Evolutionary conservation across 306 rosid genomes (phyloP).

Genomic region (Oxytropis ochrocephala): DNA sequence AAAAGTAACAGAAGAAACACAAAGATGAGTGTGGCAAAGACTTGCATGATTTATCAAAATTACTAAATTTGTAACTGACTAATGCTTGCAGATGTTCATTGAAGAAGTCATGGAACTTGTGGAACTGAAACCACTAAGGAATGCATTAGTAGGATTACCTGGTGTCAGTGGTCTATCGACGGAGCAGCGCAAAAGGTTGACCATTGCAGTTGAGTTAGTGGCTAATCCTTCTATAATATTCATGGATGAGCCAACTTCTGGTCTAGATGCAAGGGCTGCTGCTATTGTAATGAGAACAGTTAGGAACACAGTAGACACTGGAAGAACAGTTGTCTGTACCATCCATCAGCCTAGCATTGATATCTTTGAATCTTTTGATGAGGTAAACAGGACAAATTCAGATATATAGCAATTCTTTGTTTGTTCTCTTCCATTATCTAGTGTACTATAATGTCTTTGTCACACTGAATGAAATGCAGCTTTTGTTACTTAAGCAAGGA

Average conservation of each 20-base stretch:
- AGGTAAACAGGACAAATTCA: constrained; percentile 24
- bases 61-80: background rate
- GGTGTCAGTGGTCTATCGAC: constrained; percentile 54
- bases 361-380: constrained; percentile 61
- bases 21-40: background rate
- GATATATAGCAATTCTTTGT: background rate
- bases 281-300: constrained; percentile 63
- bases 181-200: constrained; percentile 59
- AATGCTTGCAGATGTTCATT: constrained; percentile 44
- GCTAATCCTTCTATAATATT: constrained; percentile 64
- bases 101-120: constrained; percentile 66
- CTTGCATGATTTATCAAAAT: background rate
- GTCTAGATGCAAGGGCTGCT: constrained; percentile 63
- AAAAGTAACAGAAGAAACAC: background rate
- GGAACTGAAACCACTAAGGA: constrained; percentile 43
- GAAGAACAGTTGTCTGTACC: constrained; percentile 70
- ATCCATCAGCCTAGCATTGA: constrained; percentile 71
- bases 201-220: constrained; percentile 60
- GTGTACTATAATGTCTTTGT: constrained; percentile 10
- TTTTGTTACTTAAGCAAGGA: constrained; percentile 46
- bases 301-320: constrained; percentile 61
- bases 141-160: constrained; percentile 55
- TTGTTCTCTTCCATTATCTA: background rate
- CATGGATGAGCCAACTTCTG: constrained; percentile 77
- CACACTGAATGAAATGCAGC: constrained; percentile 28